Evolutionary conservation across 306 rosid species (phyloP).

Genomic region (Lathyrus tuberosus): DNA sequence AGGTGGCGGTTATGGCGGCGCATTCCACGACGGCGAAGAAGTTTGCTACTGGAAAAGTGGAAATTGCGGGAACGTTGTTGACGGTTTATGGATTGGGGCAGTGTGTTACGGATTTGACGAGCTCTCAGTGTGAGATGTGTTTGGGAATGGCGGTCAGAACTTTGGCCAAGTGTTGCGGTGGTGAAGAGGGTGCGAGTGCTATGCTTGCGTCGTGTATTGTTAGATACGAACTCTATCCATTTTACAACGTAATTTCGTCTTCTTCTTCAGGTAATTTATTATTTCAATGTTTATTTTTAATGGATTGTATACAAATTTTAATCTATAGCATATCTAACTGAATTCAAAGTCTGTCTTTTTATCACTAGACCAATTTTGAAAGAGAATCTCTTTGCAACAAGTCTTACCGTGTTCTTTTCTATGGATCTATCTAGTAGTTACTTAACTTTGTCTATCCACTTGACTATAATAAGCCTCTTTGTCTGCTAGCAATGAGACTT

Average conservation of each 20-base stretch:
- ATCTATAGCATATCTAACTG: too few relatives aligned
- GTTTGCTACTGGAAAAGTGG: constrained; percentile 28
- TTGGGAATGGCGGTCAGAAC: constrained; percentile 22
- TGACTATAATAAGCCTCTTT: too few relatives aligned
- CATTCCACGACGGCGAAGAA: constrained; percentile 39
- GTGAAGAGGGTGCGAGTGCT: constrained; percentile 27
- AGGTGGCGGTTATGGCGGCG: constrained; percentile 26
- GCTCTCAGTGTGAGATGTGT: constrained; percentile 28
- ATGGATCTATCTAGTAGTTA: too few relatives aligned
- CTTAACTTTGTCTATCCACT: too few relatives aligned
- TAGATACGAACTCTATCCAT: constrained; percentile 39
- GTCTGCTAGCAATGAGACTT: too few relatives aligned
- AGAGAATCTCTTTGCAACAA: too few relatives aligned
- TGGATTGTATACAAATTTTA: too few relatives aligned
- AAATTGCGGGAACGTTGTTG: not conserved
- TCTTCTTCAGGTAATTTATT: not conserved
- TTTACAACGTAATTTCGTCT: constrained; percentile 12
- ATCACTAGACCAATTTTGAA: too few relatives aligned
- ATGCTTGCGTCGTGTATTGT: constrained; percentile 38
- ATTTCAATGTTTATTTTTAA: not conserved
- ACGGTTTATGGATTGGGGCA: constrained; percentile 41
- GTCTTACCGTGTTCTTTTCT: too few relatives aligned
- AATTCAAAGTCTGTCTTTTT: too few relatives aligned
- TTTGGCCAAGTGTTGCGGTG: constrained; percentile 31
- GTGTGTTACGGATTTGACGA: constrained; percentile 30